phyloP scores from a whole-genome alignment of 768 basidiomycete species.

The Calocera cornea region DNA sequence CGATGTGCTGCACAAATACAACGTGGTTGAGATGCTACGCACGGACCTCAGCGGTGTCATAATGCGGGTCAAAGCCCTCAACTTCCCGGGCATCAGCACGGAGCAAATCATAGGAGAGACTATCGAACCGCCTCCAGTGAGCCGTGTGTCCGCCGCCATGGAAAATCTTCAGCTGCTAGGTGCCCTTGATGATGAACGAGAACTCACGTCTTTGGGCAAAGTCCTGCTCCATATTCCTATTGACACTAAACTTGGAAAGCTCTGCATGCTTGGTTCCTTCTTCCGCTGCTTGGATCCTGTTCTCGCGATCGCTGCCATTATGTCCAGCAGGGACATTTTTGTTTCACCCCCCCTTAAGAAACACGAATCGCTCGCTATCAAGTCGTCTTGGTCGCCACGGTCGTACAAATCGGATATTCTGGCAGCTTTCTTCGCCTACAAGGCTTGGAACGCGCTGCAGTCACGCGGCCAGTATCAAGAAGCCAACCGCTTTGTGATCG shows the following conservation, averaged over 20 bases:
- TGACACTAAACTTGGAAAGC: constrained; percentile 76
- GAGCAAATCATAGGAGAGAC: constrained; percentile 73
- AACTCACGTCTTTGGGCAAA: constrained; percentile 73
- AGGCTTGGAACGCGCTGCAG: constrained; percentile 65
- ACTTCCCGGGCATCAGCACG: constrained; percentile 72
- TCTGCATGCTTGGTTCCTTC: constrained; percentile 81
- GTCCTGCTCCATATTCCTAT: constrained; percentile 82
- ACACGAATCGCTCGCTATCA: constrained; percentile 51
- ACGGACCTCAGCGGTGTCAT: constrained; percentile 81
- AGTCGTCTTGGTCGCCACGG: constrained; percentile 55
- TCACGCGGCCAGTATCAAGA: constrained; percentile 44
- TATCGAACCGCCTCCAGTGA: constrained; percentile 76
- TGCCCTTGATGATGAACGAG: constrained; percentile 61
- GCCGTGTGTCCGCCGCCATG: constrained; percentile 68
- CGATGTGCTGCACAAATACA: constrained; percentile 53
- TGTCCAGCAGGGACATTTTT: constrained; percentile 85
- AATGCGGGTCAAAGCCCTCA: constrained; percentile 91
- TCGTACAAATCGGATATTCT: constrained; percentile 78
- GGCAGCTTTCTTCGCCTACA: constrained; percentile 65
- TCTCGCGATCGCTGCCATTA: constrained; percentile 78
- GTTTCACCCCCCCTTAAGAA: constrained; percentile 67
- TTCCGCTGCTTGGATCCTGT: constrained; percentile 85
- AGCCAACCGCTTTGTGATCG: constrained; percentile 63
- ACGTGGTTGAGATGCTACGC: constrained; percentile 90
- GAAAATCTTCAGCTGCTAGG: constrained; percentile 70